These are phyloP conservation scores for Puccinia horiana DNA, from an alignment of 1,284 basidiomycete genomes.

Conservation along the genomic window DNA sequence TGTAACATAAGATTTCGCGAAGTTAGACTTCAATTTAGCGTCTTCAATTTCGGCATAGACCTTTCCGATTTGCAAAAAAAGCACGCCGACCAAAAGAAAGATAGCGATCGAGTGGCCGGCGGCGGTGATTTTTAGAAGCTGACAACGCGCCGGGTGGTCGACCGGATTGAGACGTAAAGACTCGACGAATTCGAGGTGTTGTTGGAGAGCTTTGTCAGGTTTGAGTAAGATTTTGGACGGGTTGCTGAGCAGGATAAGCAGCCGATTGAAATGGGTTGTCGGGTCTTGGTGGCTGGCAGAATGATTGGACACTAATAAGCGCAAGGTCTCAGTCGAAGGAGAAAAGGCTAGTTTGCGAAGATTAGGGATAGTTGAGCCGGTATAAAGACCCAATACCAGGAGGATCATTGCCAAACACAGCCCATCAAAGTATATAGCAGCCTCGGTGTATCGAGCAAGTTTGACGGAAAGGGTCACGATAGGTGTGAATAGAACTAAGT, in stretches of 20 bases:
- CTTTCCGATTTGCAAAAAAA: constrained; percentile 38
- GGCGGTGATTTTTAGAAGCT: constrained; percentile 34
- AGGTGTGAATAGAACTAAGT: constrained; percentile 21
- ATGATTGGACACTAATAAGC: not conserved
- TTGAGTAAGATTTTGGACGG: constrained; percentile 13
- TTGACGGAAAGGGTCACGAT: constrained; percentile 32
- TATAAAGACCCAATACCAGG: constrained; percentile 37
- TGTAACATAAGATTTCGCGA: constrained; percentile 14
- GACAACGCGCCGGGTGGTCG: not conserved
- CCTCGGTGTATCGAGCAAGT: constrained; percentile 31
- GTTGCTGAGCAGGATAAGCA: constrained; percentile 39
- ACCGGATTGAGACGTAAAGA: constrained; percentile 15
- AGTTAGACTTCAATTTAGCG: constrained; percentile 19
- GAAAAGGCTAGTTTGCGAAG: constrained; percentile 28
- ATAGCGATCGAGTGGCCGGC: constrained; percentile 48
- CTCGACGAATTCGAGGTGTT: constrained; percentile 8
- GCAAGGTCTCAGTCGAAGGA: constrained; percentile 15
- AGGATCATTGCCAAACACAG: constrained; percentile 19
- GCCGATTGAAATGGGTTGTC: constrained; percentile 5
- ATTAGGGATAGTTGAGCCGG: constrained; percentile 45
- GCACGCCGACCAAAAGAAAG: constrained; percentile 35
- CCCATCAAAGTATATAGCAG: constrained; percentile 46
- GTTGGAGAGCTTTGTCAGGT: not conserved
- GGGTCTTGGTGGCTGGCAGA: constrained; percentile 19
- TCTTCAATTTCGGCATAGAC: constrained; percentile 44